phyloP scores from a whole-genome alignment of 2,329 filamentous ascomycete genomes.

The Blumeriella jaapii region DNA sequence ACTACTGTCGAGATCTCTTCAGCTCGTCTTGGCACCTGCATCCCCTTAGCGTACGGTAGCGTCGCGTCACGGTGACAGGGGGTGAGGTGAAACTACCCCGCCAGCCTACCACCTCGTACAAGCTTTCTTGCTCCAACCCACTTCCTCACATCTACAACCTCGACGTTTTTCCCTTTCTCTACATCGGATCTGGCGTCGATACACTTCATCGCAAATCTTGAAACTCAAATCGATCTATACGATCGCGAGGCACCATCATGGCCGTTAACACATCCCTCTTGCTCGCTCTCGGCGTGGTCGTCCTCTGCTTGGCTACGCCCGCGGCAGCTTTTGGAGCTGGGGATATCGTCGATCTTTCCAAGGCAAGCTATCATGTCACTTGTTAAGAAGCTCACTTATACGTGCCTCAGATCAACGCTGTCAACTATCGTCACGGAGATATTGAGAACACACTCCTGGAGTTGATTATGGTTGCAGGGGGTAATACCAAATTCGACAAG shows the following conservation, averaged over 20 bases:
- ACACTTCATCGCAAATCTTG: not conserved
- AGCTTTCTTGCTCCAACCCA: too few relatives aligned
- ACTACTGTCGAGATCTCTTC: too few relatives aligned
- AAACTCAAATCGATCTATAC: constrained; percentile 4
- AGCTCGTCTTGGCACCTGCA: too few relatives aligned
- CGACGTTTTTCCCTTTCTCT: not conserved
- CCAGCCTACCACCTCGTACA: too few relatives aligned
- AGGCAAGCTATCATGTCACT: not conserved
- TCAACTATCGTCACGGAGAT: constrained; percentile 60
- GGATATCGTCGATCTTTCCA: constrained; percentile 7
- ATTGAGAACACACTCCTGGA: constrained; percentile 79
- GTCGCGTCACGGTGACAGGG: too few relatives aligned
- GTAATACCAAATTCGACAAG: constrained; percentile 71
- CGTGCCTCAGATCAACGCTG: constrained; percentile 5
- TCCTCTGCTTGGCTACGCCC: constrained; percentile 8
- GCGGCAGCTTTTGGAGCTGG: constrained; percentile 10
- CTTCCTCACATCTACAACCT: too few relatives aligned
- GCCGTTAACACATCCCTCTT: constrained; percentile 5
- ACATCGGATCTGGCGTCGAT: not conserved
- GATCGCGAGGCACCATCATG: constrained; percentile 4
- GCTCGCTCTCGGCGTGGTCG: constrained; percentile 6
- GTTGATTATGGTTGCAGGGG: constrained; percentile 46
- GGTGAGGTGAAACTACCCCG: too few relatives aligned
- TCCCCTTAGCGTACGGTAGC: too few relatives aligned
- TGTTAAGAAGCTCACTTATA: not conserved